Evolutionary conservation across 768 basidiomycete genomes (phyloP).

Genomic region (Kwoniella shandongensis): DNA sequence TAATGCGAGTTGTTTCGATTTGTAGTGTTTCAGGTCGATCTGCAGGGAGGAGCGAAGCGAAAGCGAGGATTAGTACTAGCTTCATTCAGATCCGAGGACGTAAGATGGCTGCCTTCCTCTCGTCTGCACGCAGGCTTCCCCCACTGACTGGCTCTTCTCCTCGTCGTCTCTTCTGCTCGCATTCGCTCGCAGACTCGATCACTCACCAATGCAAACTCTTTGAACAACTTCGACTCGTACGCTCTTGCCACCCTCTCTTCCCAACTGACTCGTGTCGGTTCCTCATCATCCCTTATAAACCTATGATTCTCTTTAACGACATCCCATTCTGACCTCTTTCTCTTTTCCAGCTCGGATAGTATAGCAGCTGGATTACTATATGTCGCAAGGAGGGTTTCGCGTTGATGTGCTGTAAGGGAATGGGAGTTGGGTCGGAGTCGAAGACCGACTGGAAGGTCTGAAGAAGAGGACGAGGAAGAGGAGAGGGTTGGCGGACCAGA

Average conservation of each 20-base stretch:
- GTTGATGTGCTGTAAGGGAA: conserved; percentile 48
- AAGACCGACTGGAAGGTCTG: conserved; percentile 8
- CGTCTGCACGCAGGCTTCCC: too few relatives aligned
- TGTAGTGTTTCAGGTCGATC: conserved; percentile 89
- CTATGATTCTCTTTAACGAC: conserved; percentile 55
- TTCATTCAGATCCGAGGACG: too few relatives aligned
- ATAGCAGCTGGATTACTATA: conserved; percentile 21
- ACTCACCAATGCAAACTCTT: conserved; percentile 63
- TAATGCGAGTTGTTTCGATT: conserved; percentile 83
- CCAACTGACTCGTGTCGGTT: conserved; percentile 62
- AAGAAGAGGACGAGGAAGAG: conserved; percentile 1
- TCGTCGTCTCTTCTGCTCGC: too few relatives aligned
- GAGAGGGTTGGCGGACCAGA: conserved; percentile 32
- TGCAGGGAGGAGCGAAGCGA: conserved; percentile 3
- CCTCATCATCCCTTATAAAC: conserved; percentile 69
- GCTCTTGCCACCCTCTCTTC: conserved; percentile 82
- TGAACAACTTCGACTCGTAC: conserved; percentile 83
- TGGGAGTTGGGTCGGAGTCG: conserved; percentile 45
- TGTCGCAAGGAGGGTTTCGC: conserved; percentile 41
- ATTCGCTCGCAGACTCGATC: too few relatives aligned
- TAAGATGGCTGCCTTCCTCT: too few relatives aligned
- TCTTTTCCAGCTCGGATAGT: neutral
- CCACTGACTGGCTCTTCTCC: too few relatives aligned
- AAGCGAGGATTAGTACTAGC: too few relatives aligned
- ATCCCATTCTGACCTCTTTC: conserved; percentile 54